These are phyloP conservation scores for Acer negundo DNA, from an alignment of 345 rosid species.

Conservation along the genomic window DNA sequence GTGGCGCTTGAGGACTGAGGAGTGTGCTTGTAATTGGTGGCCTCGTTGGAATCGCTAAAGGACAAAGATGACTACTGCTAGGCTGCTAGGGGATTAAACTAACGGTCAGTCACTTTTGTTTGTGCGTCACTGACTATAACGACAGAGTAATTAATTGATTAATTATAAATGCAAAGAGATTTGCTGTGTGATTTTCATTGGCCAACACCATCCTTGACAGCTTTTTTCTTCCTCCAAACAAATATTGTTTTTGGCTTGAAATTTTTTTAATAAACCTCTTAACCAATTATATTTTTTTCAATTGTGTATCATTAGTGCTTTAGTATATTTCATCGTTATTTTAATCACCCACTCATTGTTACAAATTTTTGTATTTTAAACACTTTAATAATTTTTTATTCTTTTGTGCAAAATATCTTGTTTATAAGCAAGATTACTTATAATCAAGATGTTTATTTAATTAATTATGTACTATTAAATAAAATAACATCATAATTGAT, in stretches of 20 bases:
- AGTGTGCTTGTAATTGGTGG: not conserved
- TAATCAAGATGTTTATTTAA: no score
- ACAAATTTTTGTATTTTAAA: no score
- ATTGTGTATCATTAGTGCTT: not conserved
- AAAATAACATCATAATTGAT: no score
- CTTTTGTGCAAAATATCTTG: no score
- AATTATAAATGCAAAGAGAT: no score
- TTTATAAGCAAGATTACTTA: no score
- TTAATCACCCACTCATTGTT: no score
- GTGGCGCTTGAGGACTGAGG: not conserved
- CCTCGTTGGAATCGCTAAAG: not conserved
- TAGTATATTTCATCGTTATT: no score
- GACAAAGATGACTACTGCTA: slow-evolving; percentile 4
- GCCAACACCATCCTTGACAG: not conserved
- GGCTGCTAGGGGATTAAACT: not conserved
- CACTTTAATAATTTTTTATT: no score
- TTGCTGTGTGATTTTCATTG: not conserved
- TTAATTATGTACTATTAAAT: no score
- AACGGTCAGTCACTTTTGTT: not conserved
- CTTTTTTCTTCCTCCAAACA: not conserved
- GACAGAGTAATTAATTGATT: not conserved
- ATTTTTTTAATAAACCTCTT: not conserved
- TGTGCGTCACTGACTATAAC: not conserved
- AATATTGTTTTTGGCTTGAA: not conserved
- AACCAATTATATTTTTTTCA: not conserved